A percentile compares a stretch with the other conserved stretches of the same genome.
phyloP scores from a whole-genome alignment of 2,329 filamentous ascomycete species.

The Fusarium nurragi region DNA sequence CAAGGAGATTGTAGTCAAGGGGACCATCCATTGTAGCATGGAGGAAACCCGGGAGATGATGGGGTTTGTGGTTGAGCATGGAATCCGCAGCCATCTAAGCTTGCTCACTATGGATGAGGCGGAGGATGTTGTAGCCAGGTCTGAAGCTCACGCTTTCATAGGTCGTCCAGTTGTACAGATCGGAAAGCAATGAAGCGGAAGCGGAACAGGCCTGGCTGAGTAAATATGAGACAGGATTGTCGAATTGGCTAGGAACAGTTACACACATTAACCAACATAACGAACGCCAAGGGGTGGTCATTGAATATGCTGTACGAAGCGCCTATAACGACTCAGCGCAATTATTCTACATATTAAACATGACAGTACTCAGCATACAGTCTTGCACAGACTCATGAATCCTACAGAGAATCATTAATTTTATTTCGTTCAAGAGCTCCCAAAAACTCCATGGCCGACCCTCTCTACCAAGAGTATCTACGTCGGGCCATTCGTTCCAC shows the following conservation, averaged over 20 bases:
- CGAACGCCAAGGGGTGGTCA: too few relatives aligned
- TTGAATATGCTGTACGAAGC: too few relatives aligned
- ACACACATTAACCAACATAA: too few relatives aligned
- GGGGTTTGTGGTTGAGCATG: conserved; percentile 16
- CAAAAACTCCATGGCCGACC: neutral
- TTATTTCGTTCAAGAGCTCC: conserved; percentile 11
- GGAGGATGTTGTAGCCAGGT: conserved; percentile 14
- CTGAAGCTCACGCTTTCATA: conserved; percentile 1
- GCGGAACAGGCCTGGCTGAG: neutral
- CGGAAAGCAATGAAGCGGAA: neutral
- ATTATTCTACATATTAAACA: neutral
- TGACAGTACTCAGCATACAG: neutral
- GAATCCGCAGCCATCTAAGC: conserved; percentile 20
- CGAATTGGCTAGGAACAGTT: neutral
- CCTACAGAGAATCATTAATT: conserved; percentile 7
- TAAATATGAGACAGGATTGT: too few relatives aligned
- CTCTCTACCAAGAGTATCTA: conserved; percentile 5
- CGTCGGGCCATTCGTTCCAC: conserved; percentile 1
- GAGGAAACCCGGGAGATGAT: conserved; percentile 26
- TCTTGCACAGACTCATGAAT: neutral
- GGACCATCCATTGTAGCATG: conserved; percentile 29
- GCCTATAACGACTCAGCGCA: too few relatives aligned
- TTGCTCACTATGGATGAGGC: conserved; percentile 26
- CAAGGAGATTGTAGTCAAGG: conserved; percentile 28
- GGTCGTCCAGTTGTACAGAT: conserved; percentile 26